Evolutionary conservation across 192 early-diverging fungal genomes (phyloP).

Genomic region (Backusella liffmaniae): DNA sequence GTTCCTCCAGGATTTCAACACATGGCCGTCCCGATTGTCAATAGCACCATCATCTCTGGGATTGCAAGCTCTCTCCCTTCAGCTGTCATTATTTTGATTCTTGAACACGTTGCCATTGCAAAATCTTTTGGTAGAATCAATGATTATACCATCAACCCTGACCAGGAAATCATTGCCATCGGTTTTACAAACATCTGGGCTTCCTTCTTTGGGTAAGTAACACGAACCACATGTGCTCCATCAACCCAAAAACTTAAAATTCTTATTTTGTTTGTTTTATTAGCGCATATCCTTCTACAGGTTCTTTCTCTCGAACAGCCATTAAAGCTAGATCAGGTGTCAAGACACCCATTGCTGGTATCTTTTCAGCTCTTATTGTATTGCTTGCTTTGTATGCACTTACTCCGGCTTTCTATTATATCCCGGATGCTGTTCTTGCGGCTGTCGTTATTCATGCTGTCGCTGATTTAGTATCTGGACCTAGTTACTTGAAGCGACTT

Average conservation of each 20-base stretch:
- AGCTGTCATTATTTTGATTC: slow-evolving; percentile 73
- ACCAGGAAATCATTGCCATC: slow-evolving; percentile 92
- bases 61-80: slow-evolving; percentile 60
- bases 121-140: slow-evolving; percentile 89
- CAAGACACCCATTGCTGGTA: slow-evolving; percentile 76
- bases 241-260: background rate
- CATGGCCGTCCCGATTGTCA: slow-evolving; percentile 55
- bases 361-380: slow-evolving; percentile 80
- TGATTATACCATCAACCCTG: slow-evolving; percentile 77
- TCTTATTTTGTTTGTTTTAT: background rate
- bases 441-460: slow-evolving; percentile 91
- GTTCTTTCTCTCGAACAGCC: slow-evolving; percentile 93
- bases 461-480: slow-evolving; percentile 71
- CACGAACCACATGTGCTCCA: background rate
- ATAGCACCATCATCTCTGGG: slow-evolving; percentile 49
- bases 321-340: slow-evolving; percentile 91
- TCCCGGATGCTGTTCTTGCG: slow-evolving; percentile 77
- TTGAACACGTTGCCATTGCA: slow-evolving; percentile 91
- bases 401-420: slow-evolving; percentile 86
- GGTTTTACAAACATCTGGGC: slow-evolving; percentile 85
- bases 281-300: slow-evolving; percentile 82
- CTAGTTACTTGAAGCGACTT: slow-evolving; percentile 56
- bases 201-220: slow-evolving; percentile 72
- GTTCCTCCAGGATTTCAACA: slow-evolving; percentile 79
- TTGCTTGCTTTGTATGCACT: slow-evolving; percentile 80